phyloP scores from a whole-genome alignment of 148 eudicot species.

The Selenicereus undatus region DNA sequence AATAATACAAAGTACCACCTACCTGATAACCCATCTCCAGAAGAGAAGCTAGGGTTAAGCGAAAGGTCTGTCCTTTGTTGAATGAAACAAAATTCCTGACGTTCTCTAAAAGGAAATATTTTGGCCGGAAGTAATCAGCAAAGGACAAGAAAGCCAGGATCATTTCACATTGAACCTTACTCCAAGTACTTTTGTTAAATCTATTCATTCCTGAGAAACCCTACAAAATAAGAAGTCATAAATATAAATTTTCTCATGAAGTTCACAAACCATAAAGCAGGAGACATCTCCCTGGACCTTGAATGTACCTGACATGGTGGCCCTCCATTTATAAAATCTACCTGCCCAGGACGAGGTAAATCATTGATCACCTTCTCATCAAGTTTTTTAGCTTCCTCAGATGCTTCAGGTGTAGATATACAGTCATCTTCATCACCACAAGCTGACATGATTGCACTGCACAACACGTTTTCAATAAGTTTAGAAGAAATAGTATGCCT shows the following conservation, averaged over 20 bases:
- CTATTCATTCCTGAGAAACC: conserved; percentile 93
- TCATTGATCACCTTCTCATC: conserved; percentile 46
- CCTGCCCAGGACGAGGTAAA: conserved; percentile 84
- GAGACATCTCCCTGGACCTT: background rate
- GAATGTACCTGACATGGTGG: conserved; percentile 91
- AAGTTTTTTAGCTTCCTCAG: conserved; percentile 62
- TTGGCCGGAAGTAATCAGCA: conserved; percentile 77
- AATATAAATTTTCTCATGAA: background rate
- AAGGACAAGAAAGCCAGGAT: conserved; percentile 76
- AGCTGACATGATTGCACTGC: conserved; percentile 74
- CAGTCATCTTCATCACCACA: conserved; percentile 83
- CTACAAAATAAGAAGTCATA: conserved; percentile 31
- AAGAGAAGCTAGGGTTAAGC: conserved; percentile 67
- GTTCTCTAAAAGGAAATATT: conserved; percentile 74
- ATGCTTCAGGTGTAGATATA: conserved; percentile 79
- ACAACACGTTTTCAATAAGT: conserved; percentile 2
- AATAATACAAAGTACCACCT: background rate
- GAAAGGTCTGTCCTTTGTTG: conserved; percentile 87
- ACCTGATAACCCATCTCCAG: conserved; percentile 96
- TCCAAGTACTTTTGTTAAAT: conserved; percentile 78
- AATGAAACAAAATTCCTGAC: conserved; percentile 83
- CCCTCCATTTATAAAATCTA: conserved; percentile 96
- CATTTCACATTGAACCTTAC: conserved; percentile 91
- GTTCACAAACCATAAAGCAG: background rate
- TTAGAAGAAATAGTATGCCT: conserved; percentile 7